phyloP scores from a whole-genome alignment of 352 stramenopile genomes.

The Globisporangium rhizosaccharum region DNA sequence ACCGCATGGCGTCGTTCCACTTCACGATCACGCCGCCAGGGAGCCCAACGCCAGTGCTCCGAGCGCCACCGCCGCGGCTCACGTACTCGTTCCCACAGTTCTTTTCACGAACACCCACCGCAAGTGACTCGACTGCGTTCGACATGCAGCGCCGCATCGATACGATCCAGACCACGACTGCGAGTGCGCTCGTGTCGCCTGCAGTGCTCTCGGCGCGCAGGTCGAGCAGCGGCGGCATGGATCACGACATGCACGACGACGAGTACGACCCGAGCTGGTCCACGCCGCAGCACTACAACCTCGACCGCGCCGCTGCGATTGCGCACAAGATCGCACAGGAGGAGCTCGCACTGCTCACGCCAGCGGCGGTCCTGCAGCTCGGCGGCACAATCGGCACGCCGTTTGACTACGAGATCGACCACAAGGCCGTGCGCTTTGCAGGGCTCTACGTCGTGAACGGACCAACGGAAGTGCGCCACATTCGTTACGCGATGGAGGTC shows the following conservation, averaged over 20 bases:
- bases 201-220: neutral
- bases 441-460: constrained; percentile 55
- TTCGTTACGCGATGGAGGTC: constrained; percentile 69
- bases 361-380: neutral
- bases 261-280: constrained; percentile 7
- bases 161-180: constrained; percentile 1
- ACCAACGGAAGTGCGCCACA: constrained; percentile 37
- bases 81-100: constrained; percentile 1
- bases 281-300: constrained; percentile 8
- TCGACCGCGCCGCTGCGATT: constrained; percentile 10
- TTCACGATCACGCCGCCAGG: constrained; percentile 16
- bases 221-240: neutral
- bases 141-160: constrained; percentile 10
- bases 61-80: neutral
- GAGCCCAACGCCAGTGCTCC: neutral
- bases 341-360: constrained; percentile 6
- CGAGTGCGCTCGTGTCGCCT: neutral
- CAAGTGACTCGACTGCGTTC: neutral
- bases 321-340: constrained; percentile 14
- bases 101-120: neutral
- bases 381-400: neutral
- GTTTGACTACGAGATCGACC: constrained; percentile 11
- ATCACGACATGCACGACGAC: neutral
- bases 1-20: constrained; percentile 11
- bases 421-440: constrained; percentile 40